Evolutionary conservation across 108 stramenopile species (phyloP).

Genomic region (Bacterosira constricta): DNA sequence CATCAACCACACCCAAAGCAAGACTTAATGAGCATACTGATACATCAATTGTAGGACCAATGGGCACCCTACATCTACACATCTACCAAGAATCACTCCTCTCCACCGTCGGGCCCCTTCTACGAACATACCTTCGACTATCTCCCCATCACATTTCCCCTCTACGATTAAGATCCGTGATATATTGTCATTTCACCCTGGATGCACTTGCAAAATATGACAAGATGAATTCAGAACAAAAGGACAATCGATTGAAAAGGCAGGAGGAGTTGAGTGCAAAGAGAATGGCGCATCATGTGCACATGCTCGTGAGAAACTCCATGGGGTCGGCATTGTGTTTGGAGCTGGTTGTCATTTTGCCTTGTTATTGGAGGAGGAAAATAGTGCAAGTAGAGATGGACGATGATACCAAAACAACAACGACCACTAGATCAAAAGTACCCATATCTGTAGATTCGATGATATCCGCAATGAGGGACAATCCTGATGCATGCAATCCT

Average conservation of each 20-base stretch:
- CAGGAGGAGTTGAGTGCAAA: constrained; percentile 18
- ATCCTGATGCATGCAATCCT: constrained; percentile 48
- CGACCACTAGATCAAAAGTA: neutral
- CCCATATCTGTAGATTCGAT: constrained; percentile 13
- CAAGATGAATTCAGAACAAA: constrained; percentile 4
- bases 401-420: neutral
- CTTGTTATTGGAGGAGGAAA: constrained; percentile 20
- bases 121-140: constrained; percentile 43
- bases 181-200: constrained; percentile 30
- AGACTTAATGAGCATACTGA: neutral
- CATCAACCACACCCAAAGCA: neutral
- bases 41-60: neutral
- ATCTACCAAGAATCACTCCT: constrained; percentile 24
- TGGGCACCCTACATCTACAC: constrained; percentile 31
- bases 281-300: constrained; percentile 48
- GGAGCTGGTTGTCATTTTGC: constrained; percentile 34
- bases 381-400: neutral
- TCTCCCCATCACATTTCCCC: constrained; percentile 16
- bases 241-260: neutral
- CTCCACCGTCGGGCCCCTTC: constrained; percentile 41
- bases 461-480: constrained; percentile 25
- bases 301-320: constrained; percentile 52
- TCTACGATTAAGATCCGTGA: constrained; percentile 27
- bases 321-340: constrained; percentile 55
- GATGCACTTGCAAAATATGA: constrained; percentile 3